phyloP scores from a whole-genome alignment of 768 basidiomycete species.

The Lactarius vividus region DNA sequence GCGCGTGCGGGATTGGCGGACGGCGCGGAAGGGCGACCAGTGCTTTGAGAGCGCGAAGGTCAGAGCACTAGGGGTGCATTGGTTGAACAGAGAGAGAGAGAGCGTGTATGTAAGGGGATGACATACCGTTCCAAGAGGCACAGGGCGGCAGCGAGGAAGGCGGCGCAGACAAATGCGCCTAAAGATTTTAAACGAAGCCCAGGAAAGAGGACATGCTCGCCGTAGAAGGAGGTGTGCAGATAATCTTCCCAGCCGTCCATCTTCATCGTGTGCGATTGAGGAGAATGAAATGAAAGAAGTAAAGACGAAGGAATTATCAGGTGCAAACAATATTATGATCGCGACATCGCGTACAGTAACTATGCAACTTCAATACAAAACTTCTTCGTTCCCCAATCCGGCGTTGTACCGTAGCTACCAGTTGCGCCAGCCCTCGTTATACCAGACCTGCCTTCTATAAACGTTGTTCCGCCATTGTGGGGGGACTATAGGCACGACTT shows the following conservation, averaged over 20 bases:
- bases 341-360: neutral
- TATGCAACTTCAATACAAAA: neutral
- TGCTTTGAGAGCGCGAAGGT: conserved; percentile 48
- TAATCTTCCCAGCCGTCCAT: conserved; percentile 51
- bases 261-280: conserved; percentile 22
- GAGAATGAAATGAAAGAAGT: conserved; percentile 1
- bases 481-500: neutral
- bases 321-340: neutral
- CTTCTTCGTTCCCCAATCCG: neutral
- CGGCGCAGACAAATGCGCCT: conserved; percentile 47
- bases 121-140: conserved; percentile 60
- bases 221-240: conserved; percentile 42
- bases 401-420: neutral
- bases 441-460: neutral
- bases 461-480: neutral
- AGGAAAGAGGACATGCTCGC: conserved; percentile 47
- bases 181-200: conserved; percentile 47
- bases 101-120: neutral
- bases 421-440: neutral
- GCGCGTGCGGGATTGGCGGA: conserved; percentile 43
- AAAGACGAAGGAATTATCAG: neutral
- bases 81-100: conserved; percentile 3
- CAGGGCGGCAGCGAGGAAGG: conserved; percentile 43
- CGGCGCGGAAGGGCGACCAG: conserved; percentile 43
- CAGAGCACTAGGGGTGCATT: conserved; percentile 40